Evolutionary conservation across 345 rosid genomes (phyloP).

Genomic region (Corchorus olitorius): DNA sequence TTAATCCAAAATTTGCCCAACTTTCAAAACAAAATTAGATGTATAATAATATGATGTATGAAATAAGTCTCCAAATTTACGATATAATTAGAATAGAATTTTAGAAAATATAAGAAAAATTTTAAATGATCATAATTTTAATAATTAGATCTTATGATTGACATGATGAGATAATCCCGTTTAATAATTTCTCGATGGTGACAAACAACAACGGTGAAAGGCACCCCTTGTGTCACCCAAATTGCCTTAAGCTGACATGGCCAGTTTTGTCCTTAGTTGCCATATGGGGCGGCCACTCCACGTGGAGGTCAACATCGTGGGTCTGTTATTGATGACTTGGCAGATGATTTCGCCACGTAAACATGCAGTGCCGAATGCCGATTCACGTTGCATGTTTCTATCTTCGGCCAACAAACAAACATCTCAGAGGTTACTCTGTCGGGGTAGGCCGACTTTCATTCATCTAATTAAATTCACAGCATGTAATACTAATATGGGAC

Average conservation of each 20-base stretch:
- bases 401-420: conserved; percentile 22
- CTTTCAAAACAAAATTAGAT: no score
- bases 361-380: conserved; percentile 5
- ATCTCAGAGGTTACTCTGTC: neutral
- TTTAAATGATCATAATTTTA: no score
- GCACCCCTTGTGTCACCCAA: conserved; percentile 8
- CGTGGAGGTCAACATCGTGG: conserved; percentile 30
- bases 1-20: no score
- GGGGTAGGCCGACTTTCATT: neutral
- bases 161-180: no score
- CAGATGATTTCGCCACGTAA: conserved; percentile 16
- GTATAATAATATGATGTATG: no score
- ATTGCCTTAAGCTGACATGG: conserved; percentile 7
- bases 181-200: no score
- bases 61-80: no score
- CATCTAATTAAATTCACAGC: neutral
- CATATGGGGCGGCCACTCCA: conserved; percentile 11
- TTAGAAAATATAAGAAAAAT: no score
- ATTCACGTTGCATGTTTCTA: conserved; percentile 25
- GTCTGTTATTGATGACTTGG: conserved; percentile 12
- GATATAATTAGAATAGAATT: no score
- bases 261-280: conserved; percentile 9
- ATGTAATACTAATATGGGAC: no score
- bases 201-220: conserved; percentile 12
- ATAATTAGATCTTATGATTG: no score